These are phyloP conservation scores for Pleodorina starrii DNA, from an alignment of 139 green algal genomes.

Conservation along the genomic window DNA sequence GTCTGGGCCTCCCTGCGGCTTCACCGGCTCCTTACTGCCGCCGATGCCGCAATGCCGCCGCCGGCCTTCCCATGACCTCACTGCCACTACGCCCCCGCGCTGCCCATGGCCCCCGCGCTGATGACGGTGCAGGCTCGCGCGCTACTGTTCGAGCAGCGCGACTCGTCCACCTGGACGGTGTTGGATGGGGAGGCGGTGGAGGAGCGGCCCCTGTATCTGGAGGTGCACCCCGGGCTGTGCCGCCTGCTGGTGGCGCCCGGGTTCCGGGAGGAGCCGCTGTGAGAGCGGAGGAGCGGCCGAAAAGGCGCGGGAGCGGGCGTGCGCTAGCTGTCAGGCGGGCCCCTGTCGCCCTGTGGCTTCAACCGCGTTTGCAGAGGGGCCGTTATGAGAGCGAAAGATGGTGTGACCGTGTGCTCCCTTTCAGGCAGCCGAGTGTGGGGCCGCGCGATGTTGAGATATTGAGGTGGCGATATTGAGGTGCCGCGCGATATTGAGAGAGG, in stretches of 20 bases:
- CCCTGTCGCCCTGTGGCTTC: no score
- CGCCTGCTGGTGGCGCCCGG: conserved; percentile 47
- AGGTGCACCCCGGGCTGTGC: conserved; percentile 57
- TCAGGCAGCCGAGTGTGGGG: no score
- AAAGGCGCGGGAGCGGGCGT: background rate
- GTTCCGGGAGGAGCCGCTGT: conserved; percentile 27
- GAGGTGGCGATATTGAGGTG: no score
- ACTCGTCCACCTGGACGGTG: conserved; percentile 11
- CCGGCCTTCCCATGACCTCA: background rate
- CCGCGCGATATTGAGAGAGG: no score
- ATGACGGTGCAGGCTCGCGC: background rate
- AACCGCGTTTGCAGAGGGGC: no score
- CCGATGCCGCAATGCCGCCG: background rate
- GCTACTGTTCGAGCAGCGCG: conserved; percentile 22
- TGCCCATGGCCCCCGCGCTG: background rate
- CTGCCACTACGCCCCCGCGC: background rate
- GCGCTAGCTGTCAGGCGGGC: no score
- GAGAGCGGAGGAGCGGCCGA: background rate
- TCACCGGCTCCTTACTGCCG: background rate
- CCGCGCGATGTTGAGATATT: no score
- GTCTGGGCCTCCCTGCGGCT: background rate
- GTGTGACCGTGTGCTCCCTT: no score
- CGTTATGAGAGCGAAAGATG: no score
- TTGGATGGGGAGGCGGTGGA: conserved; percentile 42
- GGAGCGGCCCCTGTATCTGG: conserved; percentile 47